A percentile compares a stretch with the other conserved stretches of the same genome.
These are phyloP conservation scores for Saccharomyces mikatae DNA, from an alignment of 805 yeast species.

Conservation along the genomic window DNA sequence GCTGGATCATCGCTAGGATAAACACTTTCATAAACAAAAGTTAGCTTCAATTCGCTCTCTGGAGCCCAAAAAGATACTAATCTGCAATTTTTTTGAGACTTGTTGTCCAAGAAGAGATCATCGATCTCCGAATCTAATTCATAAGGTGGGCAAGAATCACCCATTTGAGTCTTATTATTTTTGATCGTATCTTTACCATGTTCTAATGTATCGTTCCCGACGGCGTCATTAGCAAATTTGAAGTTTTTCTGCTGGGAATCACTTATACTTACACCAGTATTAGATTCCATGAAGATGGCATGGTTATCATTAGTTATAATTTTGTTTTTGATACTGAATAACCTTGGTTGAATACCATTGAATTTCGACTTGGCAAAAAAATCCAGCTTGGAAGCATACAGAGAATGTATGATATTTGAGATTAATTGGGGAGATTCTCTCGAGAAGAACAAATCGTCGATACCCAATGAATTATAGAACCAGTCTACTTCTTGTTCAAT, in stretches of 20 bases:
- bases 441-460: conserved; percentile 87
- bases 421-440: conserved; percentile 74
- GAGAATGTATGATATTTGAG: conserved; percentile 75
- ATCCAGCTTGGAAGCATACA: conserved; percentile 88
- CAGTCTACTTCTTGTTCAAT: conserved; percentile 82
- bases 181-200: neutral
- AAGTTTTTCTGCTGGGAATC: neutral
- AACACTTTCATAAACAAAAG: conserved; percentile 70
- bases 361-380: conserved; percentile 62
- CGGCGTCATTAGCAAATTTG: neutral
- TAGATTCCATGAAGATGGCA: conserved; percentile 82
- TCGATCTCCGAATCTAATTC: conserved; percentile 73
- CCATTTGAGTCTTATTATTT: neutral
- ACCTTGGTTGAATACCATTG: conserved; percentile 13
- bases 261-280: conserved; percentile 15
- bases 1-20: conserved; percentile 32
- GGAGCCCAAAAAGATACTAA: conserved; percentile 50
- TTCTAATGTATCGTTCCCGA: neutral
- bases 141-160: conserved; percentile 31
- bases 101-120: conserved; percentile 63
- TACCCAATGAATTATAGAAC: conserved; percentile 83
- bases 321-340: conserved; percentile 64
- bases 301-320: conserved; percentile 67
- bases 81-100: conserved; percentile 59
- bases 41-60: conserved; percentile 26